Percentiles rank a stretch among this genome's conserved stretches.
phyloP scores from a whole-genome alignment of 192 early-diverging fungal genomes.

The Umbelopsis sp. region DNA sequence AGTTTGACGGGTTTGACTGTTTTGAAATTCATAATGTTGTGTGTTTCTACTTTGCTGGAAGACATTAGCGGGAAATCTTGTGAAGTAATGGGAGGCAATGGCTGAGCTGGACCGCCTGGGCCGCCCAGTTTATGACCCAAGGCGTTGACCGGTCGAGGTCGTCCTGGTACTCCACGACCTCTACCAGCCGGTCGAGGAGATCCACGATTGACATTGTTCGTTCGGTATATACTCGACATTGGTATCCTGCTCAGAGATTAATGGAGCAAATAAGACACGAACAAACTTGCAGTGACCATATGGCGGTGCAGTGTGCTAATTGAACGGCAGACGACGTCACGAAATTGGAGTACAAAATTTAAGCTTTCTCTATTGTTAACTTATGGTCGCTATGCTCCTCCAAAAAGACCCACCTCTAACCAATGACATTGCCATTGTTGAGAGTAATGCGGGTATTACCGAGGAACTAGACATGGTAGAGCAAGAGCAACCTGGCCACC shows the following conservation, averaged over 20 bases:
- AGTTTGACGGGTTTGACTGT: slow-evolving; percentile 54
- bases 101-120: slow-evolving; percentile 20
- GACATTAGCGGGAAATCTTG: slow-evolving; percentile 70
- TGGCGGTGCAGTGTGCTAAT: no score
- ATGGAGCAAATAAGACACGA: neutral
- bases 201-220: slow-evolving; percentile 15
- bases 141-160: neutral
- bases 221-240: slow-evolving; percentile 20
- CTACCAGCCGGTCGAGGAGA: slow-evolving; percentile 7
- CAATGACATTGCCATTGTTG: no score
- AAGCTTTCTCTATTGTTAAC: no score
- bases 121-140: neutral
- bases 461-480: neutral
- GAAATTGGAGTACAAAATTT: no score
- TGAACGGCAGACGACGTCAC: no score
- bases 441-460: no score
- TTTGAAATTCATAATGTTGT: slow-evolving; percentile 74
- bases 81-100: slow-evolving; percentile 40
- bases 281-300: no score
- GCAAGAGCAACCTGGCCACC: no score
- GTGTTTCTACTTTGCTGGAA: slow-evolving; percentile 49
- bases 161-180: slow-evolving; percentile 19
- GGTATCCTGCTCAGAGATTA: neutral
- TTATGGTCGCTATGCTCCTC: no score
- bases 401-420: no score